Conservation (phyloP, 805 yeast species). For the Komagataella pastoris region DNA sequence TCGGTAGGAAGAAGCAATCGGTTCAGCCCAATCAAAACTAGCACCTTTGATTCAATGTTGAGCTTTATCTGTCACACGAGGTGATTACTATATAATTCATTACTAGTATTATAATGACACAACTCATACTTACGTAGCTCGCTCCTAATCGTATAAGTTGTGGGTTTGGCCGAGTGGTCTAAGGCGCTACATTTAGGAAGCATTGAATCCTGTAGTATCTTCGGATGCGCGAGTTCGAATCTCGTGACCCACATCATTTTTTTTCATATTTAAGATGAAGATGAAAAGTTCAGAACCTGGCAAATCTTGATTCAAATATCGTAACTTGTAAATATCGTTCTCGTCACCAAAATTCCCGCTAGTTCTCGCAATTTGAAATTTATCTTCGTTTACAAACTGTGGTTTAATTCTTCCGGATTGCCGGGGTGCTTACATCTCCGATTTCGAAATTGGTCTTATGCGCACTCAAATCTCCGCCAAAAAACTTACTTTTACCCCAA, state of each 20-base stretch:
- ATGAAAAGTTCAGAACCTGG: neutral
- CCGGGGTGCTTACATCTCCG: neutral
- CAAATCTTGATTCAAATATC: neutral
- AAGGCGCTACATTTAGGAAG: constrained; percentile 18
- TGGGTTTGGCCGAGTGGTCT: constrained; percentile 27
- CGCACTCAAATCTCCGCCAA: neutral
- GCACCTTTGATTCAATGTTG: too few species aligned
- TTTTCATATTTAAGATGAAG: constrained; percentile 9
- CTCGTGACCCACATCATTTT: constrained; percentile 10
- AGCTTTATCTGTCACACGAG: too few species aligned
- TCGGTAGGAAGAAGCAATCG: too few species aligned
- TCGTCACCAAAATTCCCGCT: neutral
- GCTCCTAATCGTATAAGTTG: constrained; percentile 2
- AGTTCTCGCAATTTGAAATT: neutral
- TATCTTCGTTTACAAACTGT: neutral
- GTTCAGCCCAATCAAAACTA: too few species aligned
- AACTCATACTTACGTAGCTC: neutral
- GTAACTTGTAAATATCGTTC: neutral
- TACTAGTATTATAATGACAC: neutral
- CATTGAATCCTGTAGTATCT: constrained; percentile 8
- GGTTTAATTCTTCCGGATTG: neutral
- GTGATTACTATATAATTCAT: too few species aligned
- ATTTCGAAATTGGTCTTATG: neutral
- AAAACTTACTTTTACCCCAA: neutral
- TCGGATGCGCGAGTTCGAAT: constrained; percentile 11